These are phyloP conservation scores for Sporothrix curviconia DNA, from an alignment of 2,329 filamentous ascomycete species.

Conservation along the genomic window DNA sequence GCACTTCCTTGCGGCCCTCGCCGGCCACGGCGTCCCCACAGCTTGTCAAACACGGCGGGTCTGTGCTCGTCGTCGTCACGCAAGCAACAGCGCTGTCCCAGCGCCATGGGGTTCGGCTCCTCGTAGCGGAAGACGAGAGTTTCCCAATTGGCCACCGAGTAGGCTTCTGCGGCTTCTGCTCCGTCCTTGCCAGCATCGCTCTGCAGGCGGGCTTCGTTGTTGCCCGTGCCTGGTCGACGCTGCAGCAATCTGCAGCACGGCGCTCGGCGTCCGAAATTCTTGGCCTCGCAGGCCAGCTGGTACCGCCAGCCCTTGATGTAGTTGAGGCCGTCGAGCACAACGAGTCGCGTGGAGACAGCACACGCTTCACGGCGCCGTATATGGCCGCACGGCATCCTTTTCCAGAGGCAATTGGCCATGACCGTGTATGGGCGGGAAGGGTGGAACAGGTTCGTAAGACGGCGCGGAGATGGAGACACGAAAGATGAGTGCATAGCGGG, in stretches of 20 bases:
- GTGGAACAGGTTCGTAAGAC: conserved; percentile 62
- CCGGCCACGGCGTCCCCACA: conserved; percentile 71
- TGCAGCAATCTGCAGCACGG: conserved; percentile 60
- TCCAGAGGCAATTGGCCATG: conserved; percentile 68
- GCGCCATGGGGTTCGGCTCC: conserved; percentile 78
- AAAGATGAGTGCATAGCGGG: conserved; percentile 66
- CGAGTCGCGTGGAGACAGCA: conserved; percentile 66
- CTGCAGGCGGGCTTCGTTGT: conserved; percentile 58
- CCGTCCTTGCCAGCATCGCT: too few species aligned
- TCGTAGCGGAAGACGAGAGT: conserved; percentile 78
- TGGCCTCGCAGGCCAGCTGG: conserved; percentile 78
- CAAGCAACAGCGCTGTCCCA: conserved; percentile 80
- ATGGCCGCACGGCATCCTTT: conserved; percentile 75
- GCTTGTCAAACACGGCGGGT: conserved; percentile 49
- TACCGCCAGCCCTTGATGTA: conserved; percentile 91
- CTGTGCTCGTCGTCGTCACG: conserved; percentile 66
- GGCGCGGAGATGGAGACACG: conserved; percentile 64
- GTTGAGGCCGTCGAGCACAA: conserved; percentile 73
- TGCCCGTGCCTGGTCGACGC: conserved; percentile 44
- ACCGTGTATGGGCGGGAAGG: conserved; percentile 54
- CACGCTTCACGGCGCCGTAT: conserved; percentile 72
- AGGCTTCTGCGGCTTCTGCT: conserved; percentile 31
- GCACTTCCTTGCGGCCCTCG: conserved; percentile 53
- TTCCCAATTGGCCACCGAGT: conserved; percentile 59
- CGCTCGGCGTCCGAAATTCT: conserved; percentile 71